phyloP scores from a whole-genome alignment of 768 basidiomycete genomes.

The Pholiota molesta region DNA sequence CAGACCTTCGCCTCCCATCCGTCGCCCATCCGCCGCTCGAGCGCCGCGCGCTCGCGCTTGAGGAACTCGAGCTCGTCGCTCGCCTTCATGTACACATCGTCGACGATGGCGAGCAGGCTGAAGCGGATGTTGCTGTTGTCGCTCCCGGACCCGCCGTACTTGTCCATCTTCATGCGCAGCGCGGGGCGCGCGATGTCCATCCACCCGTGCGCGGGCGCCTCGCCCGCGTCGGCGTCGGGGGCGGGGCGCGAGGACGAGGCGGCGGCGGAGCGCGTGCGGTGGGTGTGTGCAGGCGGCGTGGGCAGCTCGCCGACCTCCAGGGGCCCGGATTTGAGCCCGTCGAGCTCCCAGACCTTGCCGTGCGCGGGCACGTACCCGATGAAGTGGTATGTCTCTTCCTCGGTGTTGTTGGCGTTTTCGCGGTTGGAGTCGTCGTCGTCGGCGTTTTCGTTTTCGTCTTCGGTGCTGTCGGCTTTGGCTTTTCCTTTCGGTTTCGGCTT shows the following conservation, averaged over 20 bases:
- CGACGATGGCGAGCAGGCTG: slow-evolving; percentile 63
- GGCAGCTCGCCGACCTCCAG: slow-evolving; percentile 65
- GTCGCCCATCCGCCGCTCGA: slow-evolving; percentile 46
- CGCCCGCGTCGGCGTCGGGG: not conserved
- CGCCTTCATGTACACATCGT: slow-evolving; percentile 47
- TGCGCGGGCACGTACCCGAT: slow-evolving; percentile 65
- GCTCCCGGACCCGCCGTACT: slow-evolving; percentile 49
- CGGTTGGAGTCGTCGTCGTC: slow-evolving; percentile 29
- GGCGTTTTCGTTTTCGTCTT: slow-evolving; percentile 32
- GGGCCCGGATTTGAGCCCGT: slow-evolving; percentile 64
- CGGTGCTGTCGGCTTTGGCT: slow-evolving; percentile 14
- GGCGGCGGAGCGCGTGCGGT: not conserved
- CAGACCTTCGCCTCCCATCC: slow-evolving; percentile 41
- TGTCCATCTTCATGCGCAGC: slow-evolving; percentile 62
- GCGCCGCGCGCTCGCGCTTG: slow-evolving; percentile 45
- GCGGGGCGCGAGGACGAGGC: not conserved
- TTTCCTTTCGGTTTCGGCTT: slow-evolving; percentile 23
- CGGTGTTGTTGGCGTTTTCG: slow-evolving; percentile 30
- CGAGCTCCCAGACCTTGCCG: slow-evolving; percentile 74
- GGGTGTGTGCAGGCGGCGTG: not conserved
- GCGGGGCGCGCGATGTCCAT: slow-evolving; percentile 66
- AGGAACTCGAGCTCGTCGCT: slow-evolving; percentile 58
- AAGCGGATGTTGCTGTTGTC: slow-evolving; percentile 55
- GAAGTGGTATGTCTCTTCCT: slow-evolving; percentile 61
- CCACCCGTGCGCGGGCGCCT: slow-evolving; percentile 36